phyloP scores from a whole-genome alignment of 2,329 filamentous ascomycete genomes.

The Fusarium pseudoanthophilum region DNA sequence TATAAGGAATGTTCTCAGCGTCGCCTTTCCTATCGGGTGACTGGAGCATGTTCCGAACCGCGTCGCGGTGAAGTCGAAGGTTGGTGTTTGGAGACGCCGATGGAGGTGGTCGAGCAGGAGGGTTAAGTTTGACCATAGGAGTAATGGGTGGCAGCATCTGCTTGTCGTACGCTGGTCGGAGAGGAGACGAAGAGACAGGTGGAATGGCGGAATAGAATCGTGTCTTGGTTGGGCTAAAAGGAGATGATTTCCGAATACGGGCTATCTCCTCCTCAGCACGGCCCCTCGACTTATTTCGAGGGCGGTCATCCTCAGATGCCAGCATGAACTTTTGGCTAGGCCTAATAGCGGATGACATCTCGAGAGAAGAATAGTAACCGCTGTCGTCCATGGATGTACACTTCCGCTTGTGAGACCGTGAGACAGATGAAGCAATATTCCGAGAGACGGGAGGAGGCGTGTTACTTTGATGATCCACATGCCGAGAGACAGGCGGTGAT shows the following conservation, averaged over 20 bases:
- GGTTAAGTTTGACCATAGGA: constrained; percentile 83
- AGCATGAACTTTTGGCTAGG: constrained; percentile 74
- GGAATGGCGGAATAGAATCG: constrained; percentile 64
- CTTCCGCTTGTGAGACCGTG: constrained; percentile 78
- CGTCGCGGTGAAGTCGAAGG: constrained; percentile 85
- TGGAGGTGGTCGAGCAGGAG: constrained; percentile 64
- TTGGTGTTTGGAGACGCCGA: constrained; percentile 95
- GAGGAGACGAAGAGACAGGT: constrained; percentile 74
- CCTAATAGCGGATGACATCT: constrained; percentile 82
- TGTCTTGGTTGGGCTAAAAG: constrained; percentile 86
- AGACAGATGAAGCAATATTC: constrained; percentile 70
- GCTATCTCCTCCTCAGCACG: constrained; percentile 96
- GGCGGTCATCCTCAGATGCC: constrained; percentile 83
- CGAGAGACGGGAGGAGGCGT: constrained; percentile 79
- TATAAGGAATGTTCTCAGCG: constrained; percentile 67
- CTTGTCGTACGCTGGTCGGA: constrained; percentile 65
- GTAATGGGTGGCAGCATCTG: constrained; percentile 82
- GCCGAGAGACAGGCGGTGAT: constrained; percentile 83
- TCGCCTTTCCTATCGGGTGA: constrained; percentile 69
- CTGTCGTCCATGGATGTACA: constrained; percentile 87
- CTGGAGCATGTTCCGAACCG: constrained; percentile 82
- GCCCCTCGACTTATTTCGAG: constrained; percentile 79
- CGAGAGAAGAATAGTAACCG: constrained; percentile 95
- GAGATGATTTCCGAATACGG: constrained; percentile 89
- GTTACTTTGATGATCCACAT: constrained; percentile 68